Evolutionary conservation across 306 rosid genomes (phyloP).

Genomic region (Cucumis cinereus): DNA sequence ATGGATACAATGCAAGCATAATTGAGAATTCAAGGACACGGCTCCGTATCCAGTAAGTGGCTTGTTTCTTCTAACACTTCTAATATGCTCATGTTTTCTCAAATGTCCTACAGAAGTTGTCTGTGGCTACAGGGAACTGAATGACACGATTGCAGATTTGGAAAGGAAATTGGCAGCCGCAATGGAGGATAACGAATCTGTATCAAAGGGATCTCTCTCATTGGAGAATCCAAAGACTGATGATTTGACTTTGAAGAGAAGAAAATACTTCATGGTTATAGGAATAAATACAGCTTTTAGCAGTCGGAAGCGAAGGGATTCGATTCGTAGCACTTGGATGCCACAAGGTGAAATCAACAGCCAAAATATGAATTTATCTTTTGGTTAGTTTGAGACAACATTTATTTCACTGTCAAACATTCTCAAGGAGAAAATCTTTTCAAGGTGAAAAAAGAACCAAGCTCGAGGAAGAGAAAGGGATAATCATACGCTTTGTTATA

Average conservation of each 20-base stretch:
- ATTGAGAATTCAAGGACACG: not conserved
- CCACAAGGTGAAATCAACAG: slow-evolving; percentile 43
- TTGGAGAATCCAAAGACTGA: slow-evolving; percentile 27
- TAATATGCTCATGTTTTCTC: not conserved
- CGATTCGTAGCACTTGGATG: slow-evolving; percentile 88
- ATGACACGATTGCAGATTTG: slow-evolving; percentile 41
- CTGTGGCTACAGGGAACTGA: slow-evolving; percentile 22
- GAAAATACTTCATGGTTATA: slow-evolving; percentile 67
- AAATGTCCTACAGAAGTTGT: not conserved
- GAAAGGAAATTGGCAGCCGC: slow-evolving; percentile 44
- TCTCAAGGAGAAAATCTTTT: not conserved
- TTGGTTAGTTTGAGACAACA: not conserved
- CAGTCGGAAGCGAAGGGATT: slow-evolving; percentile 80
- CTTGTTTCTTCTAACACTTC: not conserved
- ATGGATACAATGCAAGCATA: not conserved
- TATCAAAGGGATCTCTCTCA: slow-evolving; percentile 17
- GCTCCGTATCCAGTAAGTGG: not conserved
- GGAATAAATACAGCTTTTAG: slow-evolving; percentile 90
- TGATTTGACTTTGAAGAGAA: slow-evolving; percentile 35
- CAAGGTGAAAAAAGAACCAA: slow-evolving; percentile 58
- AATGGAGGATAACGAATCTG: slow-evolving; percentile 22
- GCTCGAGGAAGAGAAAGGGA: slow-evolving; percentile 84
- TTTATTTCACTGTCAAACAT: not conserved
- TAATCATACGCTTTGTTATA: slow-evolving; percentile 70
- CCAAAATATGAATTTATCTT: not conserved